A percentile compares a stretch with the other conserved stretches of the same genome.
Conservation (phyloP, 306 rosid species). For the Vigna radiata region DNA sequence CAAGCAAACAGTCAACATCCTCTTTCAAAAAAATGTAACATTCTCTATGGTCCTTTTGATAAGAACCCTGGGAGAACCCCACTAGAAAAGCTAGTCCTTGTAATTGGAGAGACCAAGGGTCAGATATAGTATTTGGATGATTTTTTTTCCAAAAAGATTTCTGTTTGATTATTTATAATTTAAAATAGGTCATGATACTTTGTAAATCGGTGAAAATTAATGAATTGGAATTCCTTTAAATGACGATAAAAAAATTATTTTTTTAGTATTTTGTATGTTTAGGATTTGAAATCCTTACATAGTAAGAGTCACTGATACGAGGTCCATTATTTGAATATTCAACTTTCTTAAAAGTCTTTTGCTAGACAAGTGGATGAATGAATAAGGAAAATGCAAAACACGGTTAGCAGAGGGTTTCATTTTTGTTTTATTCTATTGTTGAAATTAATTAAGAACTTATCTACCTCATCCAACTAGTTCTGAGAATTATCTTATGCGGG, state of each 20-base stretch:
- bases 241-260: neutral
- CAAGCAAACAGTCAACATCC: slow-evolving; percentile 18
- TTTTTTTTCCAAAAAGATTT: neutral
- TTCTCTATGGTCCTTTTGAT: neutral
- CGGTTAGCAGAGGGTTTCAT: no score
- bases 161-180: neutral
- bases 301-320: no score
- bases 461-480: no score
- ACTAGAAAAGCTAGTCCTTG: neutral
- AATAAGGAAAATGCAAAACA: no score
- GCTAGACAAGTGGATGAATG: no score
- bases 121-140: neutral
- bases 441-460: no score
- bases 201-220: neutral
- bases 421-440: no score
- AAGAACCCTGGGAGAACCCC: neutral
- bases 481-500: no score
- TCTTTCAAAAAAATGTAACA: slow-evolving; percentile 6
- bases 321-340: no score
- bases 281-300: no score
- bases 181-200: neutral
- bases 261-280: no score
- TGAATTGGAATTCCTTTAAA: neutral
- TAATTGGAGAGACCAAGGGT: neutral
- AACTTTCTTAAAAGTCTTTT: no score